phyloP scores from a whole-genome alignment of 768 basidiomycete genomes.

The Tricholoma terreum region DNA sequence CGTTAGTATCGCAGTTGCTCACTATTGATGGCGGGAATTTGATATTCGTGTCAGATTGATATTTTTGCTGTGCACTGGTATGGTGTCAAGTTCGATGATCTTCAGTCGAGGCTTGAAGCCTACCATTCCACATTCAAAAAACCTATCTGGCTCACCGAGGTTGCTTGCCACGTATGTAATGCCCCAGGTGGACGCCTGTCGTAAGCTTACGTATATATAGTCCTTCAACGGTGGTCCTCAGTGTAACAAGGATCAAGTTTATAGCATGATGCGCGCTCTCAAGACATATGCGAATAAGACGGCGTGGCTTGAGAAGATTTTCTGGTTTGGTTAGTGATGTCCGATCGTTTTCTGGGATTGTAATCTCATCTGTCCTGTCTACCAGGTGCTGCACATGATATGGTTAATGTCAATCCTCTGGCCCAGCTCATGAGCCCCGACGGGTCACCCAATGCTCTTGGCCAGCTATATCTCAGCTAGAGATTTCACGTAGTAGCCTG shows the following conservation, averaged over 20 bases:
- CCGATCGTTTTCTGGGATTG: background rate
- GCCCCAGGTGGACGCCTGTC: background rate
- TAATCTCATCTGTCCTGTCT: background rate
- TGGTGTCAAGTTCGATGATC: slow-evolving; percentile 41
- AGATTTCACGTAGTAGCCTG: background rate
- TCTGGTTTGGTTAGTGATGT: slow-evolving; percentile 57
- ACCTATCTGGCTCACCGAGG: slow-evolving; percentile 65
- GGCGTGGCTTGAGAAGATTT: slow-evolving; percentile 39
- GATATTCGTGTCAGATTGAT: slow-evolving; percentile 42
- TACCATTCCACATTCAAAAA: slow-evolving; percentile 43
- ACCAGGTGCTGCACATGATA: slow-evolving; percentile 51
- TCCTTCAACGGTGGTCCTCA: slow-evolving; percentile 45
- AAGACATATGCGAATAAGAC: slow-evolving; percentile 45
- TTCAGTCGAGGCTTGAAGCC: slow-evolving; percentile 49
- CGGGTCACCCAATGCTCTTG: slow-evolving; percentile 53
- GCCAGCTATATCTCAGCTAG: slow-evolving; percentile 43
- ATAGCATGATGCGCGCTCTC: slow-evolving; percentile 44
- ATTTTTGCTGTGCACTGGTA: slow-evolving; percentile 69
- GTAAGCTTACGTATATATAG: background rate
- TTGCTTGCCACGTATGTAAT: slow-evolving; percentile 55
- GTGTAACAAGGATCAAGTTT: slow-evolving; percentile 39
- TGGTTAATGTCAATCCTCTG: slow-evolving; percentile 52
- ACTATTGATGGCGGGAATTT: background rate
- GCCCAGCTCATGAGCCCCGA: slow-evolving; percentile 50
- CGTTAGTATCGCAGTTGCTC: slow-evolving; percentile 37